Percentiles rank a stretch among this genome's conserved stretches.
Conservation (phyloP, 805 yeast genomes). For the Yamadazyma tumulicola region DNA sequence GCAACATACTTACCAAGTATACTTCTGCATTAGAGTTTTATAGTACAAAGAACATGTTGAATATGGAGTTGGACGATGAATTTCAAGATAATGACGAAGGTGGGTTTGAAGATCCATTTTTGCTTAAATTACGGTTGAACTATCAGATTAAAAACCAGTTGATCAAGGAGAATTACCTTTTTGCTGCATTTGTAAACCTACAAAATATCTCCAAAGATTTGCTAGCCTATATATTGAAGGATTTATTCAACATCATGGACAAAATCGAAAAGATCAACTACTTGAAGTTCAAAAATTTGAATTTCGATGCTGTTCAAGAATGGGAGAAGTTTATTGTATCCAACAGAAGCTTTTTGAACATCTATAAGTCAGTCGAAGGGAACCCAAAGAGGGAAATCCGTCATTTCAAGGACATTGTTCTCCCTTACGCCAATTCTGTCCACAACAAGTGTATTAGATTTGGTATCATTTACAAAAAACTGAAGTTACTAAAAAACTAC, state of each 20-base stretch:
- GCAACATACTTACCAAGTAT: conserved; percentile 42
- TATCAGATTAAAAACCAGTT: conserved; percentile 40
- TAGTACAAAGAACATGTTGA: conserved; percentile 23
- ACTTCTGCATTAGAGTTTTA: conserved; percentile 32
- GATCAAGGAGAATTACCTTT: conserved; percentile 38
- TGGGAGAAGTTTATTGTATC: conserved; percentile 38
- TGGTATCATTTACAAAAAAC: conserved; percentile 39
- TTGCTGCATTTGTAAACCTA: conserved; percentile 39
- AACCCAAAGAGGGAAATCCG: conserved; percentile 46
- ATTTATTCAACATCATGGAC: conserved; percentile 29
- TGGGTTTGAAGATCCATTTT: conserved; percentile 38
- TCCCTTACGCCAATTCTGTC: conserved; percentile 35
- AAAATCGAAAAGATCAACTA: conserved; percentile 27
- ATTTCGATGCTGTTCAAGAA: conserved; percentile 23
- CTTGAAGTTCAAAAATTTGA: conserved; percentile 19
- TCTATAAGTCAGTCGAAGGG: conserved; percentile 27
- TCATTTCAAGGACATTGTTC: conserved; percentile 35
- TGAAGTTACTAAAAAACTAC: conserved; percentile 39
- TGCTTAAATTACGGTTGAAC: conserved; percentile 36
- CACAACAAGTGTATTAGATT: conserved; percentile 39
- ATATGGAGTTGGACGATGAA: conserved; percentile 13
- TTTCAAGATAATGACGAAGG: conserved; percentile 20
- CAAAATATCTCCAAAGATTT: conserved; percentile 40
- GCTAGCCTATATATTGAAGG: conserved; percentile 34
- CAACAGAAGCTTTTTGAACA: conserved; percentile 58